Evolutionary conservation across 2,329 filamentous ascomycete genomes (phyloP).

Genomic region (Paecilomyces sp.): DNA sequence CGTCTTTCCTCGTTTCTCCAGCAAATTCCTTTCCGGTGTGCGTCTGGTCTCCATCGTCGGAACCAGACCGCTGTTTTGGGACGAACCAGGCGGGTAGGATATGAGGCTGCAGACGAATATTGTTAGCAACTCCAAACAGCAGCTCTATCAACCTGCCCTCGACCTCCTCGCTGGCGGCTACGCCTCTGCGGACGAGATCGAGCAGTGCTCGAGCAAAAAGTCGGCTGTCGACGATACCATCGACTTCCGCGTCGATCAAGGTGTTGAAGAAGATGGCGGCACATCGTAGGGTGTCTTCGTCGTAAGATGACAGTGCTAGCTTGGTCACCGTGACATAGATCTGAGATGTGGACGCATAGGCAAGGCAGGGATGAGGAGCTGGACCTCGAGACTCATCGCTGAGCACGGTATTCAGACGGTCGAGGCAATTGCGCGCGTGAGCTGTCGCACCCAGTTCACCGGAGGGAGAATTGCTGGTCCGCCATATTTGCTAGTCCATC

Average conservation of each 20-base stretch:
- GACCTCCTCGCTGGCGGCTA: slow-evolving; percentile 62
- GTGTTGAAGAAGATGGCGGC: slow-evolving; percentile 83
- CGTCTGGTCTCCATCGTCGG: slow-evolving; percentile 31
- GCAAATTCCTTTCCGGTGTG: slow-evolving; percentile 63
- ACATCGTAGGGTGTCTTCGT: slow-evolving; percentile 78
- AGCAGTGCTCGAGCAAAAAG: slow-evolving; percentile 82
- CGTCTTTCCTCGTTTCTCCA: slow-evolving; percentile 77
- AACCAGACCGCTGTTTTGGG: slow-evolving; percentile 38
- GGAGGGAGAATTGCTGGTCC: slow-evolving; percentile 45
- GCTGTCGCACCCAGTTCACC: slow-evolving; percentile 45
- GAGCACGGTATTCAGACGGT: slow-evolving; percentile 59
- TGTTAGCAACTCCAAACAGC: slow-evolving; percentile 91
- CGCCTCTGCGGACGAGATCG: slow-evolving; percentile 71
- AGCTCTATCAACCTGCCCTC: slow-evolving; percentile 87
- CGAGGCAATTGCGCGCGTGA: slow-evolving; percentile 46
- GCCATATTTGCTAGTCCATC: slow-evolving; percentile 50
- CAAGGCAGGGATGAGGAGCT: slow-evolving; percentile 83
- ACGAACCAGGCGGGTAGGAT: slow-evolving; percentile 92
- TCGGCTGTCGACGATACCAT: slow-evolving; percentile 82
- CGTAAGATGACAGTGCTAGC: slow-evolving; percentile 76
- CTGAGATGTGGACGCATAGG: slow-evolving; percentile 77
- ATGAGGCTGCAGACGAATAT: slow-evolving; percentile 81
- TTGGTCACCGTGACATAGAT: slow-evolving; percentile 86
- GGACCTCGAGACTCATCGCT: slow-evolving; percentile 84
- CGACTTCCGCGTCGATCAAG: slow-evolving; percentile 92